A percentile compares a stretch with the other conserved stretches of the same genome.
These are phyloP conservation scores for Aquilaria sinensis DNA, from an alignment of 345 rosid species.

Conservation along the genomic window DNA sequence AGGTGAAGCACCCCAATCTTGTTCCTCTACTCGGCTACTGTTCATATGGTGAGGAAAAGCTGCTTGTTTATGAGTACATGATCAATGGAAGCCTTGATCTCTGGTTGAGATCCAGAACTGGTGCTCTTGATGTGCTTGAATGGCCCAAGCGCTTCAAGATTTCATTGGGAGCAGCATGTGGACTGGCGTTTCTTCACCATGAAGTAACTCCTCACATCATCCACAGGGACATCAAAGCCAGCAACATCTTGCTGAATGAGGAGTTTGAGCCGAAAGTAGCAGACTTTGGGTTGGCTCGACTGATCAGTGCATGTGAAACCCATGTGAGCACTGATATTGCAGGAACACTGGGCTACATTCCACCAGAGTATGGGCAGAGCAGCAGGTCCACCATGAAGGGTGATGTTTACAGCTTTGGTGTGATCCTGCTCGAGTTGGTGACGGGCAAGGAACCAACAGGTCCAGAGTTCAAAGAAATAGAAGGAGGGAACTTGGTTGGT, in stretches of 20 bases:
- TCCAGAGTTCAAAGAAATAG: constrained; percentile 84
- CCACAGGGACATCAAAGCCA: constrained; percentile 86
- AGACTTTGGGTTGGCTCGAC: constrained; percentile 83
- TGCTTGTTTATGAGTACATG: constrained; percentile 92
- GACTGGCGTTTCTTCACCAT: constrained; percentile 83
- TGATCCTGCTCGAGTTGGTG: constrained; percentile 75
- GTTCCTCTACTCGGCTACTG: constrained; percentile 87
- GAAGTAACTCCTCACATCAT: constrained; percentile 88
- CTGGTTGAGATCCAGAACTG: constrained; percentile 66
- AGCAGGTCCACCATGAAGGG: constrained; percentile 71
- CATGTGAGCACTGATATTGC: constrained; percentile 88
- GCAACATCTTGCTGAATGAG: constrained; percentile 67
- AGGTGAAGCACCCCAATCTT: constrained; percentile 87
- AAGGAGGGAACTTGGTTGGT: constrained; percentile 90
- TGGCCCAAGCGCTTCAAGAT: constrained; percentile 79
- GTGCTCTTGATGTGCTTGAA: constrained; percentile 59
- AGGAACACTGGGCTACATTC: constrained; percentile 83
- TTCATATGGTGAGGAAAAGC: constrained; percentile 73
- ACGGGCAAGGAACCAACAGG: constrained; percentile 95
- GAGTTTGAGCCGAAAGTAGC: constrained; percentile 88
- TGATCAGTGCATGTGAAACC: constrained; percentile 91
- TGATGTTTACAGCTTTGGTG: constrained; percentile 92
- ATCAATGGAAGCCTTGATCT: constrained; percentile 81
- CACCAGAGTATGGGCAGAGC: constrained; percentile 93
- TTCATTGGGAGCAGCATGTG: constrained; percentile 69